Evolutionary conservation across 768 basidiomycete genomes (phyloP).

Genomic region (Russula compacta): DNA sequence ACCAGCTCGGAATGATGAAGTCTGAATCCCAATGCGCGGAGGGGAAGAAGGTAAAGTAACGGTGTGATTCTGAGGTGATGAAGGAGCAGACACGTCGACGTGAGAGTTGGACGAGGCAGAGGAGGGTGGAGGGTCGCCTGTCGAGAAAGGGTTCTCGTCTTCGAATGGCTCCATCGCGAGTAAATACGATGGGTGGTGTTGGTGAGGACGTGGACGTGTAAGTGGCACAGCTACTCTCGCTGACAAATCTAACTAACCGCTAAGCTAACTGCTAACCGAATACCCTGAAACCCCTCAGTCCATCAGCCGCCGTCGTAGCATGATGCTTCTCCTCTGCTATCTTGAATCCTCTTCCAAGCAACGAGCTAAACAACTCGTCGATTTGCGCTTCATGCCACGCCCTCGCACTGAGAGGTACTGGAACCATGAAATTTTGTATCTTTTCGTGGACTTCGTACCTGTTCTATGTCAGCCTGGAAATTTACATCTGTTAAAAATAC

Average conservation of each 20-base stretch:
- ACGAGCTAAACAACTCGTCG: constrained; percentile 85
- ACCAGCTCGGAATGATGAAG: constrained; percentile 30
- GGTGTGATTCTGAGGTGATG: constrained; percentile 38
- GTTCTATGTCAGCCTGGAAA: constrained; percentile 10
- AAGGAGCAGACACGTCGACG: constrained; percentile 48
- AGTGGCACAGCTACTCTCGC: not conserved
- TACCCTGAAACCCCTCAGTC: not conserved
- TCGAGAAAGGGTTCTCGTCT: constrained; percentile 36
- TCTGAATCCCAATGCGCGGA: constrained; percentile 8
- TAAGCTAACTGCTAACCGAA: not conserved
- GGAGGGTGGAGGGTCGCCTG: constrained; percentile 27
- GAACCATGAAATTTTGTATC: constrained; percentile 94
- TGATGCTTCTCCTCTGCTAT: not conserved
- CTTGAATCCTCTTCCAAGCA: constrained; percentile 60
- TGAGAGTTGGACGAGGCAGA: constrained; percentile 47
- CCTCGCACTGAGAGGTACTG: constrained; percentile 49
- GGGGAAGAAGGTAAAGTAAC: constrained; percentile 39
- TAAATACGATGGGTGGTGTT: too few species aligned
- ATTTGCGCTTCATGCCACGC: constrained; percentile 95
- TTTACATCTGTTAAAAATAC: not conserved
- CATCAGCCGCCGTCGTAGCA: not conserved
- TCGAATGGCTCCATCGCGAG: constrained; percentile 30
- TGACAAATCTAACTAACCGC: constrained; percentile 12
- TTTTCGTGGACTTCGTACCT: constrained; percentile 95
- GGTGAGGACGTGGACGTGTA: too few species aligned